Evolutionary conservation across 2,329 filamentous ascomycete genomes (phyloP), one percentile per base, ranked within the genome.

Genomic region (Calonectria montana): DNA sequence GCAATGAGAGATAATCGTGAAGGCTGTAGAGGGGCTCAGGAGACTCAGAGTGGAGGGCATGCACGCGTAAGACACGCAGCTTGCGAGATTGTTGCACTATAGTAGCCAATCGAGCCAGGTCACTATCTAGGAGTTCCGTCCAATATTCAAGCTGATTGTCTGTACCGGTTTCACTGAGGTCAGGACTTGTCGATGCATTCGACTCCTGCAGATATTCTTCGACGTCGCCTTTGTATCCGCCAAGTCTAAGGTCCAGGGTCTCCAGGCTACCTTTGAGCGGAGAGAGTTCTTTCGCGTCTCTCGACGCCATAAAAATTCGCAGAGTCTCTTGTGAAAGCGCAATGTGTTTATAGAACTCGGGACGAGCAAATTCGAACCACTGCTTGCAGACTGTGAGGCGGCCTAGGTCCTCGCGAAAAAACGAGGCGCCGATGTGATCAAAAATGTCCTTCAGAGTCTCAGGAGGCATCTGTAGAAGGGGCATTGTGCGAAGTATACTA

Each of bases 381-480:
- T 67, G 69, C 47, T 76, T 77, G 70, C 71, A 72, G 48, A 78
- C 43, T 12, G 72, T 69, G 18, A 77, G 73, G 27, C 73, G 76
- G 6, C 57, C 13, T 27, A 73, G 1, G 35, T 77, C 68, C 48
- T 75, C 59, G 1, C 55, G 71, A 45, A 77, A 78, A 53, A 77
- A 76, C 0, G 68, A 65, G 1, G 74, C 43, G 16, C 55, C 76
- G 12, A 78, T 18, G 10, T 69, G 25, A 16, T 73, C 31, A 43
- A 78, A 77, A 23, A 76, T 74, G 39, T 76, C 55, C 45, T n/a
- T 43, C 0, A 77, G 43, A 15, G 23, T 75, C 57, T 77, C 76
- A 15, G 73, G 62, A 13, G 76, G 73, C 16, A 78, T 61, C 18
- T 16, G n/a, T 23, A 75, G 48, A 39, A 78, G 73, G 15, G 61